Conservation (phyloP, 78 protist species). For the Neovahlkampfia damariscottae region DNA sequence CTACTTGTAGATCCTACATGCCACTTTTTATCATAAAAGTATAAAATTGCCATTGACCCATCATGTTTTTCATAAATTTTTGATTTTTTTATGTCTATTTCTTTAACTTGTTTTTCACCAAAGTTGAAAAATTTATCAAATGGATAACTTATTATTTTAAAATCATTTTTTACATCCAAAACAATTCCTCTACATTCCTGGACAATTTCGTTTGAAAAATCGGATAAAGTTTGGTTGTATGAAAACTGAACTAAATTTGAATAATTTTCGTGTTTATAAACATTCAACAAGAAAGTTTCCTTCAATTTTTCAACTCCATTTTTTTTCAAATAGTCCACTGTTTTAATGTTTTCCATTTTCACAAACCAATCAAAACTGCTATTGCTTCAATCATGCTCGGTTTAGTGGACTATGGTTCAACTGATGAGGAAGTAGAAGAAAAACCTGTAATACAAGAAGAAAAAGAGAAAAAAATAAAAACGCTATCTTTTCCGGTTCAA, state of each 20-base stretch:
- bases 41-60: slow-evolving; percentile 1
- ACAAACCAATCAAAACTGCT: too few relatives aligned
- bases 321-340: too few relatives aligned
- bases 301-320: too few relatives aligned
- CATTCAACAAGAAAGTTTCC: too few relatives aligned
- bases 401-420: too few relatives aligned
- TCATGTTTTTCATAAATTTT: slow-evolving; percentile 18
- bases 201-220: not conserved
- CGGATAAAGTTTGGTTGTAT: not conserved
- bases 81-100: slow-evolving; percentile 3
- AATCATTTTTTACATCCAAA: slow-evolving; percentile 1
- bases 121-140: slow-evolving; percentile 17
- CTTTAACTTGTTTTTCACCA: not conserved
- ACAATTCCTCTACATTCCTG: slow-evolving; percentile 12
- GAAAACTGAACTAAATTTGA: not conserved
- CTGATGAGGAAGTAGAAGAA: too few relatives aligned
- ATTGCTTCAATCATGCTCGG: too few relatives aligned
- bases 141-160: slow-evolving; percentile 9
- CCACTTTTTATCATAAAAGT: slow-evolving; percentile 3
- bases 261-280: not conserved
- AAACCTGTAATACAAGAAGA: too few relatives aligned
- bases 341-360: too few relatives aligned
- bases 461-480: too few relatives aligned
- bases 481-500: too few relatives aligned
- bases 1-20: not conserved